Base-by-base conservation (phyloP, 2,329 filamentous ascomycete genomes). In the Boeremia lycopersici region DNA sequence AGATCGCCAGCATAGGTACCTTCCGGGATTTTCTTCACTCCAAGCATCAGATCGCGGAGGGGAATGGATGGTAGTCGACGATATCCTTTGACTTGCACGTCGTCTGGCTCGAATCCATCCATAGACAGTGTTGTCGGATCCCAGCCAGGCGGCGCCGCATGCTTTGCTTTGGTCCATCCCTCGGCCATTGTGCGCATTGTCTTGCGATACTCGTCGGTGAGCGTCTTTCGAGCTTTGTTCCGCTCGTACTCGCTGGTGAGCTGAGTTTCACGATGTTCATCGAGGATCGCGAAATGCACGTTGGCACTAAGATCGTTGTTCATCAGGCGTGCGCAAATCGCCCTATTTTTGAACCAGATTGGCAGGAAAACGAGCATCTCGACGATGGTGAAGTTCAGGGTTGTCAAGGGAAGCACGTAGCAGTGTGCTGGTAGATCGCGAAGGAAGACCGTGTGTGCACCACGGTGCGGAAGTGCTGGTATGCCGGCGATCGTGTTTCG, bases 1-100 rank as follows among this genome's bases (percentile, higher is more conserved):
- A 72, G 53, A 28, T 72, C 67, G 1, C 63, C 62, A 10, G 64
- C 60, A 35, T 70, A 55, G 11, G 19, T 4, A 1, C 61, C 60
- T 15, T 53, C 25, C 12, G 69, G 69, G 12, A 68, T 17, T 48
- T 62, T 56, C 48, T 65, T 62, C 23, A 72, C 46, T 1, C 58
- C 61, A 1, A 34, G n/a, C 3, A 56, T 55, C 2, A 72, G 56
- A 11, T 56, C 48, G 8, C 57, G 61, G 50, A 70, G 65, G 2
- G 47, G 52, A 15, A 70, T 49, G 6, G 60, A 42, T 1, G 39
- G 23, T 1, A 50, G 49, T 6, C 15, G 23, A 8, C 33, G 10
- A 15, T 57, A 63, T 7, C 23, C 34, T 5, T 10, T 6, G 2
- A 36, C 25, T 0, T n/a, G 23, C 30, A 36, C 25, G 40, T 39